These are phyloP conservation scores for Aspergillus novoparasiticus DNA, from an alignment of 2,329 filamentous ascomycete genomes.

Conservation along the genomic window DNA sequence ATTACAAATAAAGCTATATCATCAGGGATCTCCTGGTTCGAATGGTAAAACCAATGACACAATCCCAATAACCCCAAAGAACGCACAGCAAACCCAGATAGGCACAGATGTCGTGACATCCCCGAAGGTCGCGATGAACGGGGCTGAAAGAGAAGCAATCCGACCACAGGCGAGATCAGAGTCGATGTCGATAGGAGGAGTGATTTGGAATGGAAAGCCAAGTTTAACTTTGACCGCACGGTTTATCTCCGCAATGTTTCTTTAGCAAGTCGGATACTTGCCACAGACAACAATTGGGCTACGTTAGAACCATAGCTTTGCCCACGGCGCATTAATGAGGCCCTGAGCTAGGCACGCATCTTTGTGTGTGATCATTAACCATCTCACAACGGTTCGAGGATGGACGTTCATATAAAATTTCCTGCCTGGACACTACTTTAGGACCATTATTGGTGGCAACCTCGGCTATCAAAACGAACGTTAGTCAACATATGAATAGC, in stretches of 20 bases:
- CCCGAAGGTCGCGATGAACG: neutral
- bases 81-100: neutral
- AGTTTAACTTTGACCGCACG: neutral
- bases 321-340: neutral
- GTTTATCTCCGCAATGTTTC: neutral
- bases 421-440: too few species aligned
- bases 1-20: neutral
- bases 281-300: neutral
- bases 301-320: neutral
- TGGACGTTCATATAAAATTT: too few species aligned
- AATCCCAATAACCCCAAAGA: neutral
- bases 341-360: neutral
- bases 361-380: too few species aligned
- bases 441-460: too few species aligned
- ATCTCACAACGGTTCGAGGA: too few species aligned
- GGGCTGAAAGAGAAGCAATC: slow-evolving; percentile 34
- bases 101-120: neutral
- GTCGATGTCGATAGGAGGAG: neutral
- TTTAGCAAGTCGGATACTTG: neutral
- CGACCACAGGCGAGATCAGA: slow-evolving; percentile 1
- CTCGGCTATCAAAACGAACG: too few species aligned
- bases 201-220: neutral
- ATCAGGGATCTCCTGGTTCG: neutral
- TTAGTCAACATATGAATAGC: too few species aligned
- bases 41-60: neutral